Base-by-base conservation (phyloP, 495 filamentous ascomycete species). In the Neurospora sublineolata region DNA sequence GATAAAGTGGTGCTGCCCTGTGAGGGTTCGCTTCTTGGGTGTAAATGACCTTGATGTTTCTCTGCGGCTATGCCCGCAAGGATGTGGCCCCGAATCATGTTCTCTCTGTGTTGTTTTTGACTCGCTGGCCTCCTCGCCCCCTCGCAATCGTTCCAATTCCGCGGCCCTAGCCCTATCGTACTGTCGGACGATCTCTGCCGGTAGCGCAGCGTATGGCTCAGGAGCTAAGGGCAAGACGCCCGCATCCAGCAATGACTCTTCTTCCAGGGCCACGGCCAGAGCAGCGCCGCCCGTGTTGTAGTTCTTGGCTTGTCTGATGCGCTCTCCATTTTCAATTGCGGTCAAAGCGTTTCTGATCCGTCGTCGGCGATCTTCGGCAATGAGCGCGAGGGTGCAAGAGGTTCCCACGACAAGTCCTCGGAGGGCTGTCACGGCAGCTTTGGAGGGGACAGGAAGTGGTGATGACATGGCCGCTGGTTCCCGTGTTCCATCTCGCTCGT, bases 361-460 rank as follows among this genome's bases (percentile, higher is more conserved):
- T 10, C 86, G 81, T 58, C 86, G 82, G 42, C 83, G 85, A 76
- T 87, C 86, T 74, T 88, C 86, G 74, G 84, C 77, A 67, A 88
- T 73, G 30, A 85, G 77, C 71, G 83, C 84, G 71, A 88, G 76
- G 33, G 84, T 85, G 78, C 85, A 87, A 4, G 86, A 84, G 4
- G 84, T 85, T 69, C 85, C 85, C 0, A 87, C 72, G 68, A 83
- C 82, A 68, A 88, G 79, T 67, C 84, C 81, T 60, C 84, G 84
- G 44, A 88, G 81, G 67, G 84, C 82, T 72, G 84, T 83, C 69
- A 87, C 75, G 73, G 83, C 86, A 68, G 83, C 84, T 79, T 86
- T 86, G 71, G 86, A 87, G 41, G 85, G 84, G 60, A 86, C 81
- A 72, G 83, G 83, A 42, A 85, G 80, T 58, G 81, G 80, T 67